Evolutionary conservation across 2,329 filamentous ascomycete species (phyloP).

Genomic region (Colletotrichum tanaceti): DNA sequence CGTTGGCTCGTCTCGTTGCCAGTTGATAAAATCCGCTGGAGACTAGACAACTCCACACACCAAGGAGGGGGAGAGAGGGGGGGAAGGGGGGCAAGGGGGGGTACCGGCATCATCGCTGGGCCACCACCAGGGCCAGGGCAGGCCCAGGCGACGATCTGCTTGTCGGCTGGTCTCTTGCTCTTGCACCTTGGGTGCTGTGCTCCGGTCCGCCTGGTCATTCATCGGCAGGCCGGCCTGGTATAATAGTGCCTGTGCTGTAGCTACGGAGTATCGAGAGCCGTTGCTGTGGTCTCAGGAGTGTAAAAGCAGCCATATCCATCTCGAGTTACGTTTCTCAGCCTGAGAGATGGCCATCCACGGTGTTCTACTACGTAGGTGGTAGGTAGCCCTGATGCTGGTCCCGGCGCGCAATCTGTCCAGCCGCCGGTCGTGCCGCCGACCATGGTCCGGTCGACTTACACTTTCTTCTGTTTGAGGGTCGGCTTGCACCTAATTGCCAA

Average conservation of each 20-base stretch:
- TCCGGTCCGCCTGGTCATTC: too few species aligned
- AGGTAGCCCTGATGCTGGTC: not conserved
- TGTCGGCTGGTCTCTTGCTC: not conserved
- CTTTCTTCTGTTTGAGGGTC: slow-evolving; percentile 23
- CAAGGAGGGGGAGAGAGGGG: slow-evolving; percentile 49
- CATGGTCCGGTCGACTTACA: slow-evolving; percentile 20
- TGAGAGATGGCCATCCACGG: not conserved
- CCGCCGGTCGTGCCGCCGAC: slow-evolving; percentile 29
- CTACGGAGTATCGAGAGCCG: slow-evolving; percentile 2
- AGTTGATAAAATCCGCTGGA: slow-evolving; percentile 77
- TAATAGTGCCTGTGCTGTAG: slow-evolving; percentile 2
- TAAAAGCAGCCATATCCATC: not conserved
- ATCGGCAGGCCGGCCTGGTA: too few species aligned
- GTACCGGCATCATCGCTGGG: slow-evolving; percentile 52
- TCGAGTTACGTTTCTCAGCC: slow-evolving; percentile 1
- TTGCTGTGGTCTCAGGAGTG: not conserved
- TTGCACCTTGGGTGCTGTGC: not conserved
- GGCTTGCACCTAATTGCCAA: slow-evolving; percentile 19
- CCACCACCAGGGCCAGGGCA: slow-evolving; percentile 19
- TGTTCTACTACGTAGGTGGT: too few species aligned
- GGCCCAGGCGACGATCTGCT: slow-evolving; percentile 58
- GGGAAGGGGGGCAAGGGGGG: slow-evolving; percentile 50
- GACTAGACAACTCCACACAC: slow-evolving; percentile 74
- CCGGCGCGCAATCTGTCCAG: slow-evolving; percentile 12
- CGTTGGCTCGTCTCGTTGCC: slow-evolving; percentile 88